Evolutionary conservation across 177 flowering plant species (phyloP), one percentile per base, ranked within the genome.

Genomic region (Vitis hybrid): DNA sequence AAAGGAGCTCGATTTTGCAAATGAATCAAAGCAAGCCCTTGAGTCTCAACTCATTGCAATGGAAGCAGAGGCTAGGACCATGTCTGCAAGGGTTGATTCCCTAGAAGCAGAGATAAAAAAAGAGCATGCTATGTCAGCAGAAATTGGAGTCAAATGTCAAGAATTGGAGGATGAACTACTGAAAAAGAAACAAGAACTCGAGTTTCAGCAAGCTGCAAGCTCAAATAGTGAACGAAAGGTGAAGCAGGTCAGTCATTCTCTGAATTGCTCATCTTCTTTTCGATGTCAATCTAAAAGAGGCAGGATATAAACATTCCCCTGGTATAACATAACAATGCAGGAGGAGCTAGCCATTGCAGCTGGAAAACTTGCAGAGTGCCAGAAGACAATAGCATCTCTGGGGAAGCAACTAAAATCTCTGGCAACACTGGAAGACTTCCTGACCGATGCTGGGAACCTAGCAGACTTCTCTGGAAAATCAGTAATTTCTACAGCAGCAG

Each of bases 311-410:
- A 39, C 45, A 39, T 39, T 39, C 45, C 45, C 45, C 45, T 39
- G 45, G 45, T 5, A 39, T 39, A 39, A 39, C 45, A 26, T 7
- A 39, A 39, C 45, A 6, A 4, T 39, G 61, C 85, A 88, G 92
- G 90, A 88, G 71, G 87, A 82, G 63, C 53, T 86, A n/a, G 84
- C 65, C 29, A 80, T 74, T 14, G 92, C 90, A 65, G 86, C 92
- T 62, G 86, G 84, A 49, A 88, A 85, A 61, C 90, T 88, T 29
- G 86, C 85, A 5, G 90, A 88, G 66, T 88, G 92, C 60, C 92
- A 88, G 73, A 81, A 84, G 63, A 88, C 92, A 39, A 88, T 88
- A 56, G 84, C 84, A 31, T 88, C 90, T 56, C 82, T 88, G 1
- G 89, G 89, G 33, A 81, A 72, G 71, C 92, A 87, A 66, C 79